A percentile compares a stretch with the other conserved stretches of the same genome.
These are phyloP conservation scores for Heliamphora exappendiculata DNA, from an alignment of 148 eudicot species.

Conservation along the genomic window DNA sequence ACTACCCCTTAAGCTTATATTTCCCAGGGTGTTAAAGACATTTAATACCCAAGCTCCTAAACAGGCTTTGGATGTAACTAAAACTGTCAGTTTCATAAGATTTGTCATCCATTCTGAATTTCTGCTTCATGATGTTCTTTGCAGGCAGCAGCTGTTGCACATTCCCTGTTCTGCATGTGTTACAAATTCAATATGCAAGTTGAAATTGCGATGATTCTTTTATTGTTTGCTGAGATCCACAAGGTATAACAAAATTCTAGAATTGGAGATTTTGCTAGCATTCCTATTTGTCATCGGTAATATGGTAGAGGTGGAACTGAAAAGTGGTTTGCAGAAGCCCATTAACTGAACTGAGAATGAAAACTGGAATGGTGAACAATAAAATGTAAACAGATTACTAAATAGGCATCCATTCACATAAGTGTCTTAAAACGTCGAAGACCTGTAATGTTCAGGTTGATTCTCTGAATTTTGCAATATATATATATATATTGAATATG, in stretches of 20 bases:
- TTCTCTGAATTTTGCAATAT: not conserved
- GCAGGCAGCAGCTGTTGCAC: conserved; percentile 92
- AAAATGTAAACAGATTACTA: not conserved
- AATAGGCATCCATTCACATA: not conserved
- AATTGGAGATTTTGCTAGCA: not conserved
- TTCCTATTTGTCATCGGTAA: not conserved
- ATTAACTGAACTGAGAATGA: not conserved
- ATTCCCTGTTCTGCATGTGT: conserved; percentile 79
- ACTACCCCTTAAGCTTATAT: not conserved
- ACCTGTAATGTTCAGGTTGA: not conserved
- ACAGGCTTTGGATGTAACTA: not conserved
- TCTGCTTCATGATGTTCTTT: conserved; percentile 19
- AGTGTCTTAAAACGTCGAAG: not conserved
- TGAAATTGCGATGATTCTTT: conserved; percentile 74
- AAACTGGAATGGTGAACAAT: not conserved
- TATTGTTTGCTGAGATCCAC: conserved; percentile 91
- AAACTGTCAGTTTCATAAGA: not conserved
- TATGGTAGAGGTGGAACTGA: not conserved
- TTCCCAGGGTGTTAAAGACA: too few species aligned
- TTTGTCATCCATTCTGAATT: conserved; percentile 6
- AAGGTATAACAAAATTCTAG: conserved; percentile 45
- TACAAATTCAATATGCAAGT: conserved; percentile 88
- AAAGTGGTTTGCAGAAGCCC: conserved; percentile 1
- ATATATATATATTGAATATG: not conserved
- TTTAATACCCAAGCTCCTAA: too few species aligned